A percentile compares a stretch with the other conserved stretches of the same genome.
These are phyloP conservation scores for Cercospora canescens DNA, from an alignment of 2,329 filamentous ascomycete genomes.

Conservation along the genomic window DNA sequence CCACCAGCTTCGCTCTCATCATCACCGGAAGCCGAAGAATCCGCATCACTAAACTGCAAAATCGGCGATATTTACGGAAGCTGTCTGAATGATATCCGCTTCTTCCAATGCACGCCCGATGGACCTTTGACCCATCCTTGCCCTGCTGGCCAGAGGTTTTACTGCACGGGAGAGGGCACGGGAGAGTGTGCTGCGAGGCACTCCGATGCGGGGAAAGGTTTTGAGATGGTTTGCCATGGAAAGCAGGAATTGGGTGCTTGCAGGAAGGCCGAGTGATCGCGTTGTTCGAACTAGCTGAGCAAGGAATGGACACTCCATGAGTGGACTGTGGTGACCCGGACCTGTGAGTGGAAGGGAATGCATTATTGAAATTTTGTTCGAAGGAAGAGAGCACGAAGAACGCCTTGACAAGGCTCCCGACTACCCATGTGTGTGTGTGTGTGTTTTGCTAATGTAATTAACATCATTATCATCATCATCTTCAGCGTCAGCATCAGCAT, in stretches of 20 bases:
- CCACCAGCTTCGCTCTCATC: not conserved
- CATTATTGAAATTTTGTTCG: not conserved
- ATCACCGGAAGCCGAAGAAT: not conserved
- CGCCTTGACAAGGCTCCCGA: not conserved
- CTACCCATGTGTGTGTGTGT: not conserved
- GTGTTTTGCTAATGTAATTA: not conserved
- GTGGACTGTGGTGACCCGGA: not conserved
- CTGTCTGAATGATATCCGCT: conserved; percentile 11
- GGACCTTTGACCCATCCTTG: conserved; percentile 14
- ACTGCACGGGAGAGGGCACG: conserved; percentile 10
- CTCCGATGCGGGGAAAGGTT: not conserved
- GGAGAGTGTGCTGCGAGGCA: conserved; percentile 7
- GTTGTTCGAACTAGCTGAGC: too few relatives aligned
- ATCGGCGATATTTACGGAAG: conserved; percentile 15
- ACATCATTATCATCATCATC: not conserved
- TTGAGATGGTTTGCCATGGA: conserved; percentile 11
- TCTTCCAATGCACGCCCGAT: conserved; percentile 16
- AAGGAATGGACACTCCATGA: not conserved
- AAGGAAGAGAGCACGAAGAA: not conserved
- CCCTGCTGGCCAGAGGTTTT: conserved; percentile 15
- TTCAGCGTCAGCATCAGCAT: not conserved
- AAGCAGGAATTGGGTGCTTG: conserved; percentile 11
- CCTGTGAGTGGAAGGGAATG: not conserved
- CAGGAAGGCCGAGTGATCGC: not conserved
- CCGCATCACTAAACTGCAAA: not conserved